phyloP scores from a whole-genome alignment of 1,139 yeast genomes.

The Taphrina flavorubra region DNA sequence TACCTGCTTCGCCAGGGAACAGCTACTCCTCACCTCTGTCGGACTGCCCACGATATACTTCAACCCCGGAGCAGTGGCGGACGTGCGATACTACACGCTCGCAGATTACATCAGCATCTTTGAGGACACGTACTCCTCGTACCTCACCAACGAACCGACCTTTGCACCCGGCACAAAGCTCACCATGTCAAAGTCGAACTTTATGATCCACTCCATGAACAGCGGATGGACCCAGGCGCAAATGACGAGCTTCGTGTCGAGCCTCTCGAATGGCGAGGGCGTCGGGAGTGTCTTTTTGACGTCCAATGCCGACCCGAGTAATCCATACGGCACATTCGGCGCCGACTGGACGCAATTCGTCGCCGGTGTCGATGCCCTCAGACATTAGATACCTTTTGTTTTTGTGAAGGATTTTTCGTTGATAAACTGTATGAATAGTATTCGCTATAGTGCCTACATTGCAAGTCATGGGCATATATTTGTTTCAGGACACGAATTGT shows the following conservation, averaged over 20 bases:
- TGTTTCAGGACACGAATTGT: too few relatives aligned
- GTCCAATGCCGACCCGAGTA: background rate
- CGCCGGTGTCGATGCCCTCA: constrained; percentile 25
- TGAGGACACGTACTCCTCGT: constrained; percentile 26
- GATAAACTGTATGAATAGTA: too few relatives aligned
- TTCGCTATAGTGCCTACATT: too few relatives aligned
- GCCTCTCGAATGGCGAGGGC: constrained; percentile 12
- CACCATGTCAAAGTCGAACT: constrained; percentile 6
- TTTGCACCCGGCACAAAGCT: constrained; percentile 22
- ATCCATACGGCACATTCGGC: constrained; percentile 20
- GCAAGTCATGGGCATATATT: too few relatives aligned
- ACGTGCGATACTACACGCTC: constrained; percentile 26
- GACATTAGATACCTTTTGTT: background rate
- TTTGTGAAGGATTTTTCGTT: too few relatives aligned
- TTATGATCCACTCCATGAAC: constrained; percentile 22
- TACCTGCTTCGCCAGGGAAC: constrained; percentile 19
- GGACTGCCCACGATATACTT: constrained; percentile 27
- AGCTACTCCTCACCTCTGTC: background rate
- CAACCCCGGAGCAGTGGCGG: constrained; percentile 28
- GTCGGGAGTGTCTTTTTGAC: constrained; percentile 27
- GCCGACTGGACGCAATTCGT: constrained; percentile 25
- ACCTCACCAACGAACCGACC: constrained; percentile 15
- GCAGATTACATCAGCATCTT: constrained; percentile 30
- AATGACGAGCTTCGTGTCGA: constrained; percentile 7
- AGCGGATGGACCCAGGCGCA: constrained; percentile 20